Evolutionary conservation across 2,329 filamentous ascomycete genomes (phyloP), one percentile per base, ranked within the genome.

Genomic region (Pseudomassariella vexata): DNA sequence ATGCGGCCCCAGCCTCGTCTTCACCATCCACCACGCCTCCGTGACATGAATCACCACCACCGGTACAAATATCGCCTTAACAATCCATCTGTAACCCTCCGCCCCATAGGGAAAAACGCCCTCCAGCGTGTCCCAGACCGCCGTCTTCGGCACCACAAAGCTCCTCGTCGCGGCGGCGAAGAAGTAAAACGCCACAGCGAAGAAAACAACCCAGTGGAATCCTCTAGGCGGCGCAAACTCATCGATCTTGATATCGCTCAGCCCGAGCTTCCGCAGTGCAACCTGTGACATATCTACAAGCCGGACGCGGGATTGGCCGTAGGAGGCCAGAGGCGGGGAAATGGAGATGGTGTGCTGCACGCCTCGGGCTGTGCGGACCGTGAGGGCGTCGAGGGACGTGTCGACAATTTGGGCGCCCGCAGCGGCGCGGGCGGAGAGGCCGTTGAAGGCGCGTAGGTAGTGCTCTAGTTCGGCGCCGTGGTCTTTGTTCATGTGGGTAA

Each of bases 401-500:
- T 88, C 80, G 34, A 68, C 63, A 42, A 95, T 65, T 23, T 65
- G 59, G 14, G 84, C 76, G 14, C 65, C 62, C 36, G 73, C 62
- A 30, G 81, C 71, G 30, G 70, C 61, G 38, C 62, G 57, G 6
- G 69, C 50, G 11, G 79, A 71, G 26, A 85, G 64, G 11, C 66
- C 57, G 52, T 65, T 68, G 63, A 79, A 87, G 57, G 87, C 75
- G 42, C 79, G 79, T n/a, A 94, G 74, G 59, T 89, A 94, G 52
- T 82, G 72, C 36, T 73, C 64, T 30, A 95, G 76, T 36, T 86
- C 85, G 46, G 76, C 71, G 31, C 70, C 65, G 62, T 95, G 90
- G 57, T 90, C 83, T 25, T 66, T 65, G 63, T 95, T 95, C 85
- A 95, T 92, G 66, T 95, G 89, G 20, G 68, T 68, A 51, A 90